Percentiles rank a stretch among this genome's conserved stretches.
Conservation (phyloP, 2,329 filamentous ascomycete genomes). For the Colletotrichum ledebouriae region DNA sequence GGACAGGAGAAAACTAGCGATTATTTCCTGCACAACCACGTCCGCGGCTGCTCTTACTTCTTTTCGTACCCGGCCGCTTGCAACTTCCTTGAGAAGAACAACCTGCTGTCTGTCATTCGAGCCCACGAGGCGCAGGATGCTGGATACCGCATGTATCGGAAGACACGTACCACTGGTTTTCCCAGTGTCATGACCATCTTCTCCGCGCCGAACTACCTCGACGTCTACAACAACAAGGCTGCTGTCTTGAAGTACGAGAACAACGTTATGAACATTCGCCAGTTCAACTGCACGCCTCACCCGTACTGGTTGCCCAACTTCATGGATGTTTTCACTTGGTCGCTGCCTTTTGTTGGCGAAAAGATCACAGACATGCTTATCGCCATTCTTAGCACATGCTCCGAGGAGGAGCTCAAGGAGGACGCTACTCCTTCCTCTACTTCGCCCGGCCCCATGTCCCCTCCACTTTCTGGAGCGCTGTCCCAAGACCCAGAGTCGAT, state of each 20-base stretch:
- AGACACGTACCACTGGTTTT: constrained; percentile 97
- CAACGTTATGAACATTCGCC: constrained; percentile 99
- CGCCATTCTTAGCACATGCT: constrained; percentile 97
- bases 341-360: constrained; percentile 96
- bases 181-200: constrained; percentile 99
- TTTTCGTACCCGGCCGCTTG: constrained; percentile 98
- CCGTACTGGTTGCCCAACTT: constrained; percentile 99
- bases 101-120: constrained; percentile 94
- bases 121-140: constrained; percentile 99
- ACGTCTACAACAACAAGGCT: constrained; percentile 99
- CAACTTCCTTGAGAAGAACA: constrained; percentile 98
- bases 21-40: constrained; percentile 98
- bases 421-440: constrained; percentile 82
- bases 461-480: constrained; percentile 66
- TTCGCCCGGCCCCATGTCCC: constrained; percentile 79
- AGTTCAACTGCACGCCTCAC: constrained; percentile 99
- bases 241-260: constrained; percentile 99
- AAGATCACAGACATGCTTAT: constrained; percentile 99
- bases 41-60: constrained; percentile 98
- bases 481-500: constrained; percentile 82
- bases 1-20: constrained; percentile 98
- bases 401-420: constrained; percentile 97
- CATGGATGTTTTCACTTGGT: constrained; percentile 99
- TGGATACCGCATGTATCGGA: constrained; percentile 98
- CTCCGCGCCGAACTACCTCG: constrained; percentile 97